Percentiles rank a stretch among this genome's conserved stretches.
These are phyloP conservation scores for Phytophthora pisi DNA, from an alignment of 352 stramenopile species.

Conservation along the genomic window DNA sequence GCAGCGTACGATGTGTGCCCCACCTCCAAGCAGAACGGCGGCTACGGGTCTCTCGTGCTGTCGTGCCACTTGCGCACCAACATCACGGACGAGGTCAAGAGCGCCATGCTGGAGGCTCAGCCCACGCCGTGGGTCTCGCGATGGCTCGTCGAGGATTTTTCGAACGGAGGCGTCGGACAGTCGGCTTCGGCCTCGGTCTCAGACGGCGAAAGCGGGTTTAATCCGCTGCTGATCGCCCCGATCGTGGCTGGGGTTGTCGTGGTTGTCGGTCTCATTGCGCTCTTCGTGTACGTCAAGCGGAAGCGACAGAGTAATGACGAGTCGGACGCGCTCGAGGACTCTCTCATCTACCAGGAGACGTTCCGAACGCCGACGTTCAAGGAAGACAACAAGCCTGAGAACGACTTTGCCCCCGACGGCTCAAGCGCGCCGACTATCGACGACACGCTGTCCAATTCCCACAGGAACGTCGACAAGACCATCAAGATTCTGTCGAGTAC, in stretches of 20 bases:
- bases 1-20: constrained; percentile 20
- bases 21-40: constrained; percentile 3
- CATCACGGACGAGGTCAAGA: constrained; percentile 3
- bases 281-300: neutral
- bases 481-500: neutral
- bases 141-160: neutral
- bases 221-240: constrained; percentile 1
- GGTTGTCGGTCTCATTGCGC: neutral
- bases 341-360: neutral
- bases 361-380: neutral
- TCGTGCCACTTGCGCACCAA: constrained; percentile 13
- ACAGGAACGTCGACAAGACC: neutral
- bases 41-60: constrained; percentile 32
- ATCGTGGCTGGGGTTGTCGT: neutral
- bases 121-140: neutral
- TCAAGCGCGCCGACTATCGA: neutral
- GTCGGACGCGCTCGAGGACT: neutral
- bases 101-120: neutral
- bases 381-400: neutral
- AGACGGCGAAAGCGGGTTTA: neutral
- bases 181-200: neutral
- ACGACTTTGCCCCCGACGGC: neutral
- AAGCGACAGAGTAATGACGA: neutral
- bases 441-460: neutral
- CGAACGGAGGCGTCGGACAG: neutral